These are phyloP conservation scores for Cucumis hystrix DNA, from an alignment of 306 rosid genomes.

Conservation along the genomic window DNA sequence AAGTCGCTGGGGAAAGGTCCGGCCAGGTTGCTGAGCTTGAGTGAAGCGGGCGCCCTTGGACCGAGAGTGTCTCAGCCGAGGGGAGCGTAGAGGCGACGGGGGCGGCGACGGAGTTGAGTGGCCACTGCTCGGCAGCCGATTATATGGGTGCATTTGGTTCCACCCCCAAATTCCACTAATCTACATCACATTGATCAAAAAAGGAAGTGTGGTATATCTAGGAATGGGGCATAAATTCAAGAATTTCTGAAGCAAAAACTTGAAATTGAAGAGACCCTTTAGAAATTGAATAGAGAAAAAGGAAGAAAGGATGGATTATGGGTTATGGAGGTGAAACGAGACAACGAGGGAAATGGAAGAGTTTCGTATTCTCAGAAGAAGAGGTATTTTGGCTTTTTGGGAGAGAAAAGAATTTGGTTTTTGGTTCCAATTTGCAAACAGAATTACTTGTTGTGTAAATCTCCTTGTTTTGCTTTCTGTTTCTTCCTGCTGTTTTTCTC, in stretches of 20 bases:
- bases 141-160: constrained; percentile 57
- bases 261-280: background rate
- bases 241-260: background rate
- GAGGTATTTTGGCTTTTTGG: background rate
- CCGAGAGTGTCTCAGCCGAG: constrained; percentile 56
- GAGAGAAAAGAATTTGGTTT: background rate
- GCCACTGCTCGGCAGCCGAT: constrained; percentile 89
- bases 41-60: constrained; percentile 43
- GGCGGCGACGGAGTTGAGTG: constrained; percentile 92
- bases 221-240: background rate
- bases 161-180: background rate
- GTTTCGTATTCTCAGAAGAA: background rate
- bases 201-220: background rate
- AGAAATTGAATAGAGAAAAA: background rate
- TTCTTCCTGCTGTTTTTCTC: background rate
- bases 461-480: background rate
- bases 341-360: background rate
- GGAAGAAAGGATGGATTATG: background rate
- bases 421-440: background rate
- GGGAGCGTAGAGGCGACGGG: constrained; percentile 72
- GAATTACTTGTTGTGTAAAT: background rate
- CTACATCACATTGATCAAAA: constrained; percentile 16
- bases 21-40: constrained; percentile 27
- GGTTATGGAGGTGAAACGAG: background rate
- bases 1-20: constrained; percentile 43